Conservation (phyloP, 257 asterid genomes). For the Rehmannia glutinosa region DNA sequence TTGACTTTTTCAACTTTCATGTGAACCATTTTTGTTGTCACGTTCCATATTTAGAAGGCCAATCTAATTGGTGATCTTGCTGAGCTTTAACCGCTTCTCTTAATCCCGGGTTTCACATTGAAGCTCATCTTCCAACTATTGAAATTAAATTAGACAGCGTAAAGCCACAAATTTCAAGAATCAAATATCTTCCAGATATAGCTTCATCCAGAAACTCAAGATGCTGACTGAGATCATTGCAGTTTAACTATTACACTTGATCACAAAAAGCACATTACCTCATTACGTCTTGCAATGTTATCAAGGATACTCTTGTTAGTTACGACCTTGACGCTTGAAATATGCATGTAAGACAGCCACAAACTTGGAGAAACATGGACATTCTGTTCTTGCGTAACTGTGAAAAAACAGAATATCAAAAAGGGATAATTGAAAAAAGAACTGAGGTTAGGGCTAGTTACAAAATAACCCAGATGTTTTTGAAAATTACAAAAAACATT, state of each 20-base stretch:
- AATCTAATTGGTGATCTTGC: too few relatives aligned
- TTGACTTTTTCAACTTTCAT: neutral
- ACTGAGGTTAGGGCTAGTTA: too few relatives aligned
- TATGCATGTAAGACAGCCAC: neutral
- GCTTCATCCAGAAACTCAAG: conserved; percentile 1
- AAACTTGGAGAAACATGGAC: neutral
- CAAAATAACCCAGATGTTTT: too few relatives aligned
- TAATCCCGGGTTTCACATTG: too few relatives aligned
- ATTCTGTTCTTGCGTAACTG: neutral
- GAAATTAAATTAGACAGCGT: neutral
- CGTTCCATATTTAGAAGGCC: too few relatives aligned
- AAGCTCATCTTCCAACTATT: neutral
- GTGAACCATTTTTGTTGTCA: neutral
- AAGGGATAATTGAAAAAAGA: too few relatives aligned
- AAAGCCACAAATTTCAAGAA: neutral
- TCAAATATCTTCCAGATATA: neutral
- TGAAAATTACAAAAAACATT: too few relatives aligned
- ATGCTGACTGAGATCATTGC: neutral
- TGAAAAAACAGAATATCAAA: neutral
- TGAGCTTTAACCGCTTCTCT: too few relatives aligned
- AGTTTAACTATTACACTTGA: conserved; percentile 2
- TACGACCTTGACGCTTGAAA: neutral
- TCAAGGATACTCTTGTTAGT: too few relatives aligned
- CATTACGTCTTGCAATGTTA: neutral
- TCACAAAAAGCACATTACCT: neutral